Conservation (phyloP, 345 rosid genomes). For the Brassica incana region DNA sequence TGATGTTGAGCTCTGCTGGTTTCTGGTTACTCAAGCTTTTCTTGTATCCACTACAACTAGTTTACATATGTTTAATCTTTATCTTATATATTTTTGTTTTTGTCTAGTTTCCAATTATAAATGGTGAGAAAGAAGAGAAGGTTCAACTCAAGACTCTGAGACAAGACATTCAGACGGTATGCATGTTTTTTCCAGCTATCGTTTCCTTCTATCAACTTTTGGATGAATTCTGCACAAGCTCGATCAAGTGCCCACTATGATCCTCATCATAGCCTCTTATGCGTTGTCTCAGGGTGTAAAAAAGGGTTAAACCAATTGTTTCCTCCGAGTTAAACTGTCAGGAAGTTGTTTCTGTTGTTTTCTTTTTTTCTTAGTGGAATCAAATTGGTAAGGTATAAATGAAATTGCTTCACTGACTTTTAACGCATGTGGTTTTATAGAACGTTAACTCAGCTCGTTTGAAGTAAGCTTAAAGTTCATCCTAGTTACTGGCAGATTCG, state of each 20-base stretch:
- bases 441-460: conserved; percentile 14
- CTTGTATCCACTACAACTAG: too few relatives aligned
- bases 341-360: neutral
- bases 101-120: conserved; percentile 65
- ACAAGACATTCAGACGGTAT: conserved; percentile 63
- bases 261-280: conserved; percentile 85
- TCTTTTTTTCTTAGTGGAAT: neutral
- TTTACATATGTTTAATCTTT: too few relatives aligned
- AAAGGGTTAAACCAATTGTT: conserved; percentile 48
- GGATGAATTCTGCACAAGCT: conserved; percentile 84
- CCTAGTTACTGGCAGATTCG: neutral
- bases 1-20: too few relatives aligned
- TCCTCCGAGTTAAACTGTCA: neutral
- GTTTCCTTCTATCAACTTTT: conserved; percentile 66
- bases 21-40: too few relatives aligned
- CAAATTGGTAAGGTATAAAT: neutral
- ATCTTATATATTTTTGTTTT: neutral
- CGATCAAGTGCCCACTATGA: conserved; percentile 88
- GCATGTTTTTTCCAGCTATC: conserved; percentile 12
- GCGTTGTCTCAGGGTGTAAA: conserved; percentile 73
- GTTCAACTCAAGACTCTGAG: conserved; percentile 64
- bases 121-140: conserved; percentile 59
- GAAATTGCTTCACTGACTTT: neutral
- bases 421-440: neutral
- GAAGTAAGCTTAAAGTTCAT: conserved; percentile 20